These are phyloP conservation scores for Sordaria brevicollis DNA, from an alignment of 495 filamentous ascomycete species.

Conservation along the genomic window DNA sequence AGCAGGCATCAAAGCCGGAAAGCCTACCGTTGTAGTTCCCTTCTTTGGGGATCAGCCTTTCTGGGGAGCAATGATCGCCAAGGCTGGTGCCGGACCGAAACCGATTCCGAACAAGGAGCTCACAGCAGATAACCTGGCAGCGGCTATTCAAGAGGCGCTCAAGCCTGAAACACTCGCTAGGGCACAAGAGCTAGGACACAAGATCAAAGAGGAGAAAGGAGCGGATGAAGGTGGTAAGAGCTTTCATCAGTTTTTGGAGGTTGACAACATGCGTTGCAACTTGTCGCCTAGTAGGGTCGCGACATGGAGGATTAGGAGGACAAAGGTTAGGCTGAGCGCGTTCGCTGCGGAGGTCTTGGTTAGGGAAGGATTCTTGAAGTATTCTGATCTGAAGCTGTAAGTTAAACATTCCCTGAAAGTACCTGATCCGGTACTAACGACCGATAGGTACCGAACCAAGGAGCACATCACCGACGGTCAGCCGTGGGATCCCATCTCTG, in stretches of 20 bases:
- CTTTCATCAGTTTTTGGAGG: slow-evolving; percentile 59
- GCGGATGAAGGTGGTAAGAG: slow-evolving; percentile 50
- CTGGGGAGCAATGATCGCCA: slow-evolving; percentile 68
- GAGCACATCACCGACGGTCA: slow-evolving; percentile 67
- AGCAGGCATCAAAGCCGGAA: slow-evolving; percentile 55
- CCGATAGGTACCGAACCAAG: slow-evolving; percentile 46
- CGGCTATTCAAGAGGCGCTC: slow-evolving; percentile 49
- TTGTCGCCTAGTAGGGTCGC: slow-evolving; percentile 55
- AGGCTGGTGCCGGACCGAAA: slow-evolving; percentile 58
- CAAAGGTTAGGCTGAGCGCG: slow-evolving; percentile 51
- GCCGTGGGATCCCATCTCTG: slow-evolving; percentile 62
- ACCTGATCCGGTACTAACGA: too few relatives aligned
- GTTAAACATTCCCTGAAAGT: too few relatives aligned
- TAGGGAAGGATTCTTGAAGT: slow-evolving; percentile 48
- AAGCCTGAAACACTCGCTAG: slow-evolving; percentile 43
- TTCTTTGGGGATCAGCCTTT: slow-evolving; percentile 85
- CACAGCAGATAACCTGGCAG: slow-evolving; percentile 50
- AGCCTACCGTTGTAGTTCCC: slow-evolving; percentile 66
- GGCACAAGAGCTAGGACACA: slow-evolving; percentile 48
- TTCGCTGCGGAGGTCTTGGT: slow-evolving; percentile 58
- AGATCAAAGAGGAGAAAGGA: slow-evolving; percentile 57
- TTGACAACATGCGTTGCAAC: slow-evolving; percentile 50
- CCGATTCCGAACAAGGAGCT: slow-evolving; percentile 64
- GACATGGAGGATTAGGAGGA: slow-evolving; percentile 59
- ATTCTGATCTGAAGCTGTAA: slow-evolving; percentile 60